A percentile compares a stretch with the other conserved stretches of the same genome.
phyloP scores from a whole-genome alignment of 805 yeast genomes.

The Wickerhamomyces mucosus region DNA sequence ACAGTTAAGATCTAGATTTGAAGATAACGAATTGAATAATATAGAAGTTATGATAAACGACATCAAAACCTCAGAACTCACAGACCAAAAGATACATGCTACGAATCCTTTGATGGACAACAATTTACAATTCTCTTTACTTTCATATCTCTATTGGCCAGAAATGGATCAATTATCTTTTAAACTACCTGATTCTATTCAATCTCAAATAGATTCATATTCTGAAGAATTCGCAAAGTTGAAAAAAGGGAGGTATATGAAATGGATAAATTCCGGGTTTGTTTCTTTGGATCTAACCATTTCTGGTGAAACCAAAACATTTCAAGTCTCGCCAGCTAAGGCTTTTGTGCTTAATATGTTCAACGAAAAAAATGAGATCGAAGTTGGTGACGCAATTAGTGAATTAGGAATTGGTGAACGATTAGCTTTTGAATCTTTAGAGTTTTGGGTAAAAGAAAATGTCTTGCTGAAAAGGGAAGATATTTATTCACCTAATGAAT shows the following conservation, averaged over 20 bases:
- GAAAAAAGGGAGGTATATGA: constrained; percentile 51
- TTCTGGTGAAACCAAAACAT: constrained; percentile 29
- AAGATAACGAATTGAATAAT: constrained; percentile 52
- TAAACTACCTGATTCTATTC: constrained; percentile 37
- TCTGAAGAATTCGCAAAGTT: constrained; percentile 29
- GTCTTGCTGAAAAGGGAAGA: too few species aligned
- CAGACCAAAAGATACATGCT: constrained; percentile 30
- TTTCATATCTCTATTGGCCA: constrained; percentile 84
- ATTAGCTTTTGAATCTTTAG: constrained; percentile 29
- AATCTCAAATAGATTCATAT: constrained; percentile 33
- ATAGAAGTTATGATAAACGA: constrained; percentile 83
- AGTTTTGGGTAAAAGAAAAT: constrained; percentile 57
- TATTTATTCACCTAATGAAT: too few species aligned
- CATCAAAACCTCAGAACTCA: constrained; percentile 42
- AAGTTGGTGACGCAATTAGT: constrained; percentile 25
- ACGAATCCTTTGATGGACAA: constrained; percentile 13
- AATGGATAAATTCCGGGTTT: constrained; percentile 46
- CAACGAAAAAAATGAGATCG: constrained; percentile 19
- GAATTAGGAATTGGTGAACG: constrained; percentile 34
- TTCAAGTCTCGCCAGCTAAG: constrained; percentile 56
- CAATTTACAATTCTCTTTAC: constrained; percentile 44
- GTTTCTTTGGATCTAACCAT: constrained; percentile 53
- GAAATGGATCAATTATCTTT: constrained; percentile 19
- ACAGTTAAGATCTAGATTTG: constrained; percentile 53
- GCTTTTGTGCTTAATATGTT: constrained; percentile 55